Conservation (phyloP, 768 basidiomycete species). For the Psilocybe tampanensis region DNA sequence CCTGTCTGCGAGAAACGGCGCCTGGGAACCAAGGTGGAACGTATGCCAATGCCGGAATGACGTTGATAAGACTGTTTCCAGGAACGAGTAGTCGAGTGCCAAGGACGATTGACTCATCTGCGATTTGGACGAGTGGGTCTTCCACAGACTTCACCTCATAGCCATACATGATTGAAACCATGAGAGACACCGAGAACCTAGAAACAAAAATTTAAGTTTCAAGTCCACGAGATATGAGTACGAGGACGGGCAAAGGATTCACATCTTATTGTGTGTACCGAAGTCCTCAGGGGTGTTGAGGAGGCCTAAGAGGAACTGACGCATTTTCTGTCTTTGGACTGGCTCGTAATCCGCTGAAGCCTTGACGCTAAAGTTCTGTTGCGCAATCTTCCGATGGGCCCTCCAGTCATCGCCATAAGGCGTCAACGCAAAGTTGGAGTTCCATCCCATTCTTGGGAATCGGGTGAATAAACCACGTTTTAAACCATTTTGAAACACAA, state of each 20-base stretch:
- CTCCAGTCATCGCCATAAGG: conserved; percentile 39
- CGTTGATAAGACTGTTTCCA: conserved; percentile 9
- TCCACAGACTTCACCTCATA: conserved; percentile 11
- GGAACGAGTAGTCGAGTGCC: conserved; percentile 8
- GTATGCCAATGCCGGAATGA: conserved; percentile 9
- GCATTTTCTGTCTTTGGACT: conserved; percentile 29
- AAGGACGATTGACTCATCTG: conserved; percentile 3
- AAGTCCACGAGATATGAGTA: too few relatives aligned
- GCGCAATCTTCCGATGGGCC: conserved; percentile 35
- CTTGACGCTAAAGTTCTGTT: conserved; percentile 33
- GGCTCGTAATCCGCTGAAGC: conserved; percentile 27
- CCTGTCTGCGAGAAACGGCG: neutral
- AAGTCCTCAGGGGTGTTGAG: conserved; percentile 15
- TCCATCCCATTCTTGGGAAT: conserved; percentile 31
- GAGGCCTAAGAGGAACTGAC: conserved; percentile 31
- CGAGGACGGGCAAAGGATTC: too few relatives aligned
- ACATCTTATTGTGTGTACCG: conserved; percentile 18
- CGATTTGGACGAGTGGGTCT: conserved; percentile 6
- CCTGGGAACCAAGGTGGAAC: conserved; percentile 19
- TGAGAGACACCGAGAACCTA: conserved; percentile 11
- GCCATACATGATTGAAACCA: conserved; percentile 13
- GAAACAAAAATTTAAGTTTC: too few relatives aligned
- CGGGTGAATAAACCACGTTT: neutral
- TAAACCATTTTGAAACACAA: neutral
- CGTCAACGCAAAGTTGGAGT: conserved; percentile 34